Evolutionary conservation across 1,139 yeast genomes (phyloP).

Genomic region (Kodamaea anthophila): DNA sequence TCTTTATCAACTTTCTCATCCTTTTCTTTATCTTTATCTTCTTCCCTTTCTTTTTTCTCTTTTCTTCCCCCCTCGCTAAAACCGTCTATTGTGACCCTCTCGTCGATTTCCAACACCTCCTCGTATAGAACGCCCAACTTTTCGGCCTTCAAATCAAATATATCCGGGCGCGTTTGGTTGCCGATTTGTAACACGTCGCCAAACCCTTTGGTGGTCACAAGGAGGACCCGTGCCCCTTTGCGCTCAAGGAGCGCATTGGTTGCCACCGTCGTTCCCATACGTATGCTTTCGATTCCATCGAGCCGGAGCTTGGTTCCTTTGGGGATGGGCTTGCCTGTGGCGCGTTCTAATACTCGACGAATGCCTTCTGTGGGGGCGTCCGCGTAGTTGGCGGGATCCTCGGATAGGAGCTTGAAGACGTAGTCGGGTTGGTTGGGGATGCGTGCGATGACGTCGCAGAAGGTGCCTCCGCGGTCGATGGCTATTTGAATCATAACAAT

Average conservation of each 20-base stretch:
- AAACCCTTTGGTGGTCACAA: conserved; percentile 48
- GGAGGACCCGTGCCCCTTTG: conserved; percentile 46
- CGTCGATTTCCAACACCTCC: conserved; percentile 35
- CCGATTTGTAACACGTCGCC: conserved; percentile 42
- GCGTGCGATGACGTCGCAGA: conserved; percentile 71
- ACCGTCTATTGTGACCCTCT: conserved; percentile 31
- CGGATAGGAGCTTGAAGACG: conserved; percentile 66
- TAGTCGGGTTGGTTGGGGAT: conserved; percentile 33
- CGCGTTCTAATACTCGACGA: conserved; percentile 62
- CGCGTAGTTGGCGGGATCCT: conserved; percentile 75
- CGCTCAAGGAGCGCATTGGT: conserved; percentile 24
- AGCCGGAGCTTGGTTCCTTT: conserved; percentile 22
- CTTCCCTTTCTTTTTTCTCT: conserved; percentile 15
- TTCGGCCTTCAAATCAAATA: conserved; percentile 17
- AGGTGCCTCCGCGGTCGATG: conserved; percentile 74
- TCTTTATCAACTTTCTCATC: conserved; percentile 8
- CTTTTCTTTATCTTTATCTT: conserved; percentile 8
- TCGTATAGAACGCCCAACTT: conserved; percentile 24
- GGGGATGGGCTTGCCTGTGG: conserved; percentile 46
- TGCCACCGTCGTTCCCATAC: conserved; percentile 21
- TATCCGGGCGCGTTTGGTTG: conserved; percentile 17
- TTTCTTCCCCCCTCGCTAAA: conserved; percentile 42
- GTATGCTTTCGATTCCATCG: conserved; percentile 14
- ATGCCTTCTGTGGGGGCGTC: conserved; percentile 95
- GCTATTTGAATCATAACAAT: conserved; percentile 18